Evolutionary conservation across 2,329 filamentous ascomycete genomes (phyloP), one percentile per base, ranked within the genome.

Genomic region (Xylariaceae sp.): DNA sequence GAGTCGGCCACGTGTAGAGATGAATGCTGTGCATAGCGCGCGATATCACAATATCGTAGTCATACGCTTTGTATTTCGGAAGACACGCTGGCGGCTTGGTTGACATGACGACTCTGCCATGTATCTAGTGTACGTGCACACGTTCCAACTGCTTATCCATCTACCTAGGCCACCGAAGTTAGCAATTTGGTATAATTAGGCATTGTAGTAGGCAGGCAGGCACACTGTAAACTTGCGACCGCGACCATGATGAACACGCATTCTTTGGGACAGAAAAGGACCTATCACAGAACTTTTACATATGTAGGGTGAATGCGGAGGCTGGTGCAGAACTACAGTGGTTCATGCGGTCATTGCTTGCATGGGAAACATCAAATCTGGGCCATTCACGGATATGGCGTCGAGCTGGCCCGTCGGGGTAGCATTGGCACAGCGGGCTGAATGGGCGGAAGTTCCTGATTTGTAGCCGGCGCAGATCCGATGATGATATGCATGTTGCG

Each of bases 1-100:
- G 50, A 53, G 40, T 37, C 34, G 29, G 46, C 57, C 58, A 58
- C 58, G 58, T 60, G 58, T 45, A 26, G 51, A 50, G n/a, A 47
- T 45, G 42, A 43, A 44, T 37, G 51, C 43, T 42, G 48, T 54
- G 48, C 56, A 54, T 51, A 54, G 30, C 27, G 27, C 35, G 35
- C 32, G 8, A 8, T 34, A 12, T 12, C 47, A 29, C 37, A 53
- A n/a, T 26, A 27, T 50, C 41, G 41, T 11, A 46, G 35, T 35
- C 35, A 53, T 55, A 50, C 55, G 42, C 29, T 31, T 31, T 32
- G 43, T 51, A 37, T 54, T 53, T 53, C 47, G 40, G 42, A 54
- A 37, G 34, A 27, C 44, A 48, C 46, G 50, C 29, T 47, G 19
- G 51, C 48, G 40, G 37, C 31, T 50, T 37, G 39, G 53, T 47